These are phyloP conservation scores for Chenopodium album DNA, from an alignment of 148 eudicot genomes.

Conservation along the genomic window DNA sequence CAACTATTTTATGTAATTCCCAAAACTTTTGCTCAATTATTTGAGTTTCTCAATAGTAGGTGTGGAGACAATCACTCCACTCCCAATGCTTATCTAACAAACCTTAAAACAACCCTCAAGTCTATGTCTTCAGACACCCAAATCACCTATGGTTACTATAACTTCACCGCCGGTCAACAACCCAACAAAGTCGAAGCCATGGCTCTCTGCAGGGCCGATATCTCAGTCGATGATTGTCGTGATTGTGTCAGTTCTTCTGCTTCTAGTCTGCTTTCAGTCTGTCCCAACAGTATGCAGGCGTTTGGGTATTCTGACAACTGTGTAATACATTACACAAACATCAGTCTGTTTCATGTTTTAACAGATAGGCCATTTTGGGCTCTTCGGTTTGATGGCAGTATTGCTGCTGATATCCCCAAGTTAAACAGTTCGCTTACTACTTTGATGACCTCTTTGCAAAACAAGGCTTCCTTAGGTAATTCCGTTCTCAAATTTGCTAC, in stretches of 20 bases:
- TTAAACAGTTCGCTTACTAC: slow-evolving; percentile 11
- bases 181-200: slow-evolving; percentile 30
- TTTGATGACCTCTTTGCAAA: neutral
- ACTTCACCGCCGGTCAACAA: slow-evolving; percentile 32
- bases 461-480: slow-evolving; percentile 19
- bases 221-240: slow-evolving; percentile 10
- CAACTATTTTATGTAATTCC: neutral
- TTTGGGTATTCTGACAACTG: slow-evolving; percentile 28
- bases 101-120: slow-evolving; percentile 21
- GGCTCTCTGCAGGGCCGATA: slow-evolving; percentile 32
- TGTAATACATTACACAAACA: slow-evolving; percentile 18
- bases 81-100: slow-evolving; percentile 30
- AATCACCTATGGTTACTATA: slow-evolving; percentile 44
- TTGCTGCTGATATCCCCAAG: neutral
- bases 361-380: neutral
- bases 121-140: slow-evolving; percentile 18
- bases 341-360: neutral
- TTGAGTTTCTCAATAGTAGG: neutral
- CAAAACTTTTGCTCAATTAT: slow-evolving; percentile 10
- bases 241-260: slow-evolving; percentile 14
- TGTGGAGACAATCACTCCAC: slow-evolving; percentile 25
- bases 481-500: slow-evolving; percentile 30
- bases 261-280: neutral
- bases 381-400: neutral
- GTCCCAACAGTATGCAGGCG: slow-evolving; percentile 25